phyloP scores from a whole-genome alignment of 1,284 basidiomycete genomes.

The Schizophyllum commune region DNA sequence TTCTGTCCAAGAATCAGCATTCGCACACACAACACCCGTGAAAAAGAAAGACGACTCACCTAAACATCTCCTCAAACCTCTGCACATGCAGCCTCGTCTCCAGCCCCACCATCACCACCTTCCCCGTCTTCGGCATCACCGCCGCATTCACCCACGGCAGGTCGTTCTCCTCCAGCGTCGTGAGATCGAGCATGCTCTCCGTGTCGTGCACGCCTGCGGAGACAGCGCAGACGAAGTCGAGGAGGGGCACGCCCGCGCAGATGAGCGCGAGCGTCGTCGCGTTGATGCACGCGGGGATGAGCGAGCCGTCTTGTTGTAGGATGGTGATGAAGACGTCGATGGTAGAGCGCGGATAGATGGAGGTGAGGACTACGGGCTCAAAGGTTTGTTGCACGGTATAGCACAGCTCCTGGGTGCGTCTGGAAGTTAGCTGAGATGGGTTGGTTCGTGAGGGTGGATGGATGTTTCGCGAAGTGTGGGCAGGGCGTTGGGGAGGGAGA shows the following conservation, averaged over 20 bases:
- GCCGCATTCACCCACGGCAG: slow-evolving; percentile 86
- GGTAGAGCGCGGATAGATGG: slow-evolving; percentile 87
- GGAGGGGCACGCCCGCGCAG: slow-evolving; percentile 84
- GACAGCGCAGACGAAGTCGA: slow-evolving; percentile 86
- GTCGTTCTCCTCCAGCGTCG: slow-evolving; percentile 84
- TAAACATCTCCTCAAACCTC: slow-evolving; percentile 85
- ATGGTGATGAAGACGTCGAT: slow-evolving; percentile 94
- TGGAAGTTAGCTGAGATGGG: slow-evolving; percentile 24
- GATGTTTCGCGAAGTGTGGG: too few species aligned
- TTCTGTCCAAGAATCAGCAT: not conserved
- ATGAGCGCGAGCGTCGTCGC: slow-evolving; percentile 89
- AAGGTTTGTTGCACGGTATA: slow-evolving; percentile 89
- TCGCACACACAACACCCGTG: too few species aligned
- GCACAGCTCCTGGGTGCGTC: slow-evolving; percentile 84
- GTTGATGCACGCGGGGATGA: slow-evolving; percentile 93
- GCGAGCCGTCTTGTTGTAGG: slow-evolving; percentile 86
- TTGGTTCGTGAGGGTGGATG: slow-evolving; percentile 1
- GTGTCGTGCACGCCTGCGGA: slow-evolving; percentile 75
- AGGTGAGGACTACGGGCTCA: slow-evolving; percentile 88
- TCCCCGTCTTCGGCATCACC: slow-evolving; percentile 75
- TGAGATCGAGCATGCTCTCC: slow-evolving; percentile 81
- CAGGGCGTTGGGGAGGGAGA: too few species aligned
- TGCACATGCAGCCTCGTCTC: slow-evolving; percentile 94
- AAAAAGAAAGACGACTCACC: too few species aligned
- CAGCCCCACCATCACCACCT: slow-evolving; percentile 85